These are phyloP conservation scores for Pseudonectria buxi DNA, from an alignment of 2,329 filamentous ascomycete genomes.

Conservation along the genomic window DNA sequence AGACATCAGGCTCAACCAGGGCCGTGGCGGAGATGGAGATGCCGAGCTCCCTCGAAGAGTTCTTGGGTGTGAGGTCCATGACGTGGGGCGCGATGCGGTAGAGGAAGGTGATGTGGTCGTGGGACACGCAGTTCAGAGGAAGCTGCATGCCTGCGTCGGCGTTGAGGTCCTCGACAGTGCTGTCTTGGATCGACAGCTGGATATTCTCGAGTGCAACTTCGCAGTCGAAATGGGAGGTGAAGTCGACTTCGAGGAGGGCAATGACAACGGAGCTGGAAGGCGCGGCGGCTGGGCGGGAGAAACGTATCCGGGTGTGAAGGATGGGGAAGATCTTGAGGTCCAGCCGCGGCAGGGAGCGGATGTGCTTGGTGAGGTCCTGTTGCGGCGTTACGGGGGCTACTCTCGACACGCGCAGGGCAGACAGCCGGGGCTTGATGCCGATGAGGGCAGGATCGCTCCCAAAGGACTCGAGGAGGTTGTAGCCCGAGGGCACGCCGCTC, in stretches of 20 bases:
- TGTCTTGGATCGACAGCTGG: constrained; percentile 49
- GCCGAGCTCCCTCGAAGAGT: constrained; percentile 45
- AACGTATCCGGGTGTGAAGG: constrained; percentile 66
- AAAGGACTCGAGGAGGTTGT: constrained; percentile 74
- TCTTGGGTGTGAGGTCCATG: constrained; percentile 39
- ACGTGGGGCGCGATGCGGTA: constrained; percentile 56
- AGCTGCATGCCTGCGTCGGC: constrained; percentile 40
- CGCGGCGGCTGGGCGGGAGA: constrained; percentile 55
- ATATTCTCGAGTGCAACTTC: constrained; percentile 57
- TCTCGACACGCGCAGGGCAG: constrained; percentile 66
- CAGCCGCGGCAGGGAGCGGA: constrained; percentile 57
- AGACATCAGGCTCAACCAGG: constrained; percentile 47
- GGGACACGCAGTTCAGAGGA: constrained; percentile 57
- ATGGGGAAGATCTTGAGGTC: constrained; percentile 60
- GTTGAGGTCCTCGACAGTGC: constrained; percentile 52
- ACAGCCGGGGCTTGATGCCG: constrained; percentile 59
- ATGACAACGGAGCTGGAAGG: constrained; percentile 57
- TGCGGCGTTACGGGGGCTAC: constrained; percentile 61
- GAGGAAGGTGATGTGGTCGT: constrained; percentile 69
- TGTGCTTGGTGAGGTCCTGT: constrained; percentile 54
- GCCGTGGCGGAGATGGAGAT: constrained; percentile 57
- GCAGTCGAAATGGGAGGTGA: constrained; percentile 63
- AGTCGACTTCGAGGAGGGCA: constrained; percentile 67
- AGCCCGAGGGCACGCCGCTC: constrained; percentile 60
- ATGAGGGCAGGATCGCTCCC: constrained; percentile 56